Evolutionary conservation across 441 rosid genomes (phyloP).

Genomic region (Gossypium schwendimanii): DNA sequence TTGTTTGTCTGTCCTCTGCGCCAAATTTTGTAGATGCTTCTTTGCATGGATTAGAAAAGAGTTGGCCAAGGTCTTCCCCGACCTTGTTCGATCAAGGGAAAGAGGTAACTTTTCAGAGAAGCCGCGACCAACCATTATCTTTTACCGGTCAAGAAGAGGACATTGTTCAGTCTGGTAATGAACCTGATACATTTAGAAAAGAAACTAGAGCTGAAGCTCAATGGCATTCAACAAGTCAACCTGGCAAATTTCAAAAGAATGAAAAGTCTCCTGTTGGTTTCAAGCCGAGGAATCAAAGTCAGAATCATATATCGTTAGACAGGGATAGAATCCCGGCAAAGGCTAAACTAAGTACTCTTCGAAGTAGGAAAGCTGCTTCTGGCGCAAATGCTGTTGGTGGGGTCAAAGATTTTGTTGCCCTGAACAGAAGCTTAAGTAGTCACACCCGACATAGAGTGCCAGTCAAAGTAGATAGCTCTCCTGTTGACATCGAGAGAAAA

Average conservation of each 20-base stretch:
- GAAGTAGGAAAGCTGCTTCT: conserved; percentile 34
- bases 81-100: conserved; percentile 29
- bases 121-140: conserved; percentile 19
- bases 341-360: conserved; percentile 31
- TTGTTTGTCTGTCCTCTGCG: conserved; percentile 17
- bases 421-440: conserved; percentile 46
- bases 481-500: conserved; percentile 27
- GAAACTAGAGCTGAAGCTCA: conserved; percentile 19
- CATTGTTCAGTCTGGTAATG: conserved; percentile 9
- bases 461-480: conserved; percentile 27
- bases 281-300: conserved; percentile 27
- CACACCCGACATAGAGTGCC: conserved; percentile 31
- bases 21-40: conserved; percentile 13
- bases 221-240: conserved; percentile 23
- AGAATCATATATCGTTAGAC: conserved; percentile 23
- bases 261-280: conserved; percentile 24
- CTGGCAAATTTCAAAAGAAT: conserved; percentile 33
- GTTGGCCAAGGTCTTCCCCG: conserved; percentile 21
- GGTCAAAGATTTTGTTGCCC: conserved; percentile 50
- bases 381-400: conserved; percentile 30
- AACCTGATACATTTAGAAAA: conserved; percentile 19
- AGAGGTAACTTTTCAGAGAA: conserved; percentile 27
- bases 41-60: conserved; percentile 21
- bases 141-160: conserved; percentile 17
- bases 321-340: conserved; percentile 30